Evolutionary conservation across 192 early-diverging fungal species (phyloP), one percentile per base, ranked within the genome.

Genomic region (Coemansia sp.): DNA sequence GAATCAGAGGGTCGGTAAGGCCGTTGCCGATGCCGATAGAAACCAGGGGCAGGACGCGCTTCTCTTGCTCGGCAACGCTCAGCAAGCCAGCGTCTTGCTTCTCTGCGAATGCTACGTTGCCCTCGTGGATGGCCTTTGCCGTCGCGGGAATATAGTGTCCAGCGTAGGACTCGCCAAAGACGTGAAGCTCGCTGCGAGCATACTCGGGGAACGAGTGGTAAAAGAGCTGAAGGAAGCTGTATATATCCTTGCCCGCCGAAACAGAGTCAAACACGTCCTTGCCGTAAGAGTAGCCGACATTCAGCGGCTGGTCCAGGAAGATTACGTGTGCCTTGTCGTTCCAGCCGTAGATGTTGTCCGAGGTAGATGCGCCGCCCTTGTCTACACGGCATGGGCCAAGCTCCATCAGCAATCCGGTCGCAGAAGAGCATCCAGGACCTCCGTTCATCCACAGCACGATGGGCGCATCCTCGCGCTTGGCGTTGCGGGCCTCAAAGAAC

Each of bases 101-200:
- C 38, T 41, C 58, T 4, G 67, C 45, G 24, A 75, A 73, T 60
- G 84, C 83, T 58, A 91, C 83, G 78, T 98, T 97, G 38, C 86
- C 83, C 22, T 88, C 86, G 31, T 90, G 84, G 70, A 99, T 95
- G 40, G 90, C 91, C 57, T 83, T 76, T 9, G 88, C 96, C 31
- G 95, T 90, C 35, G 92, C 96, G 22, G 97, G 97, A 47, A 99
- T 86, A 69, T 98, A 99, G 81, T 97, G 96, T 4, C 97, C 97
- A 6, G 86, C 92, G 53, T 94, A 90, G 12, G 84, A 88, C 82
- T 97, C 94, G 60, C 95, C 96, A 68, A 93, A 92, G 25, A 97
- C 85, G 72, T 96, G 93, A 68, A 98, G 93, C 62, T 90, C 87
- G 45, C 89, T 80, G 31, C 83, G 58, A 12, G 87, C 83, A 70